Base-by-base conservation (phyloP, 1,284 basidiomycete genomes). In the Rhodotorula sp. region DNA sequence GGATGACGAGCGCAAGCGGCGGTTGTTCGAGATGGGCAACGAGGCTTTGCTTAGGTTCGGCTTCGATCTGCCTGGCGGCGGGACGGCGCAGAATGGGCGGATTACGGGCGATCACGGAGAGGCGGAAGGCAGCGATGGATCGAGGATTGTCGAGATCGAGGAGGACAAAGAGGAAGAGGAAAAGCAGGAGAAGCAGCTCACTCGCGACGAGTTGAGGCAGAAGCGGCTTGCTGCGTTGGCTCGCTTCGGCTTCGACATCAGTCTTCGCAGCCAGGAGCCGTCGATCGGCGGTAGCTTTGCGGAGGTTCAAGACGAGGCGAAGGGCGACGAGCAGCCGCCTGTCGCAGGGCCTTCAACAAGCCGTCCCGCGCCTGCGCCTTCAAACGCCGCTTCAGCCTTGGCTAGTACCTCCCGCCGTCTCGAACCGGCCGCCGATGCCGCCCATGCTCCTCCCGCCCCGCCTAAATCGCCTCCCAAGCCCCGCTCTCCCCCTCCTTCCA, bases 191-290 rank as follows among this genome's bases (percentile, higher is more conserved):
- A 57, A 7, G n/a, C 47, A 19, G 9, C 34, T 59, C 47, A 36
- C n/a, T 19, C 52, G 46, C 13, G 62, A 59, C 15, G 71, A 56
- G 22, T 8, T 70, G 39, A 34, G 66, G 24, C 56, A 29, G 13
- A 63, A 63, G 39, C 65, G 66, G 15, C 53, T 73, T 13, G 56
- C 39, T 8, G 39, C 39, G 39, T 44, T 44, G 39, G 39, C 60
- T 7, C 57, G 67, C 2, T 68, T 72, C 36, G 36, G 55, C 24
- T 24, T 34, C 24, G 32, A 57, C 10, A 6, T 22, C 36, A 7
- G 36, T n/a, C 55, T n/a, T 13, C 34, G n/a, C n/a, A 22, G 9
- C 9, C 54, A 10, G 55, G 36, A 20, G 34, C 34, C 36, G 24
- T 17, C 34, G 20, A 44, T 6, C 19, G 19, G 39, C 44, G 64